A percentile compares a stretch with the other conserved stretches of the same genome.
Evolutionary conservation across 2,329 filamentous ascomycete genomes (phyloP).

Genomic region (Monosporascus ibericus): DNA sequence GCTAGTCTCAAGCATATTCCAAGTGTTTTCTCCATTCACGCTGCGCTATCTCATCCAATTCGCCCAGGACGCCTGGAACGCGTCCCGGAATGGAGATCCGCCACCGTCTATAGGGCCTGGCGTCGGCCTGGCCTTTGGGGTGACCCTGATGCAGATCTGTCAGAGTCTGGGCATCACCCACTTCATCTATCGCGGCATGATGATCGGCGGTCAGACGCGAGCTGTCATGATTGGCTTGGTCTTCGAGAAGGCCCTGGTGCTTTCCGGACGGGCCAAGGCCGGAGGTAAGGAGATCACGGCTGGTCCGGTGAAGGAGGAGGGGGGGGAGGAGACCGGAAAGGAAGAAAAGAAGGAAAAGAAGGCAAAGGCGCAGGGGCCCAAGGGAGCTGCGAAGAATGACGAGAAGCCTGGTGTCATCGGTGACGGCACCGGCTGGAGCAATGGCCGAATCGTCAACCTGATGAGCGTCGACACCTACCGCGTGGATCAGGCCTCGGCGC

Average conservation of each 20-base stretch:
- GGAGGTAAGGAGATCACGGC: slow-evolving; percentile 50
- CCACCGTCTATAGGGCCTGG: slow-evolving; percentile 68
- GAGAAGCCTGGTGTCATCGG: slow-evolving; percentile 48
- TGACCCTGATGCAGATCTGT: slow-evolving; percentile 77
- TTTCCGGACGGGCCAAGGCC: slow-evolving; percentile 82
- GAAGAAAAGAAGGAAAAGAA: slow-evolving; percentile 41
- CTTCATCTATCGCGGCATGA: slow-evolving; percentile 89
- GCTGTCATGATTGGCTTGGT: slow-evolving; percentile 79
- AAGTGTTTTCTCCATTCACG: slow-evolving; percentile 79
- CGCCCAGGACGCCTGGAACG: slow-evolving; percentile 70
- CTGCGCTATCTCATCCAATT: slow-evolving; percentile 84
- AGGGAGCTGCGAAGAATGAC: slow-evolving; percentile 23
- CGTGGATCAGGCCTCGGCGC: slow-evolving; percentile 77
- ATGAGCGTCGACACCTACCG: slow-evolving; percentile 97
- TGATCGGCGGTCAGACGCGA: slow-evolving; percentile 78
- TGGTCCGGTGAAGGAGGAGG: slow-evolving; percentile 35
- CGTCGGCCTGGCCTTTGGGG: slow-evolving; percentile 75
- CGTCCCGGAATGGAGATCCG: slow-evolving; percentile 42
- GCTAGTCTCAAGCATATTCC: slow-evolving; percentile 64
- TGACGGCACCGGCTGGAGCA: slow-evolving; percentile 81
- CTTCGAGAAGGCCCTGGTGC: slow-evolving; percentile 86
- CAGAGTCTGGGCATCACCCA: slow-evolving; percentile 82
- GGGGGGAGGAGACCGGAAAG: slow-evolving; percentile 34
- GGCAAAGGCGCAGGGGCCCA: slow-evolving; percentile 31
- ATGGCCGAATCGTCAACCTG: slow-evolving; percentile 83